Evolutionary conservation across 2,329 filamentous ascomycete species (phyloP), one percentile per base, ranked within the genome.

Genomic region (Aureobasidium sp.): DNA sequence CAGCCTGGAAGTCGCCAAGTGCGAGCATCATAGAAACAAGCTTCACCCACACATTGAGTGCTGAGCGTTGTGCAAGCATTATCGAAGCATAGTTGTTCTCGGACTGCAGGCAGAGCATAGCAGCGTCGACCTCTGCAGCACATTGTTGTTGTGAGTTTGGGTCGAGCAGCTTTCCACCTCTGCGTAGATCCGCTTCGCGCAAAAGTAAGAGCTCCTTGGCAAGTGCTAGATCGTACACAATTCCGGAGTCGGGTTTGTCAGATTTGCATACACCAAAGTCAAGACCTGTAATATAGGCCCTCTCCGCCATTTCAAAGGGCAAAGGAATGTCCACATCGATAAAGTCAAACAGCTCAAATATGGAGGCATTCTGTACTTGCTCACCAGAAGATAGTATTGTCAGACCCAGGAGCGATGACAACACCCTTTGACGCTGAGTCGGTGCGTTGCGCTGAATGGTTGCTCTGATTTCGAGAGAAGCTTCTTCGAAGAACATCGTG

Each of bases 331-430:
- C 76, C 10, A 85, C 68, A 56, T 87, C 83, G 66, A 93, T 79
- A 63, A 97, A 97, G 69, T 98, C 93, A 62, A 95, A 93, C 19
- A 97, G 77, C 59, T 96, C 90, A 63, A 97, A 95, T 6, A 97
- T 79, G 3, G 86, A 90, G 1, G 85, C 79, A 55, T 89, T 86
- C 24, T 75, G 72, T 32, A 86, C 73, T 4, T 81, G 74, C 51
- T 87, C 80, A 42, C 85, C 84, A 55, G 80, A 81, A 12, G 85
- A 79, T 16, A 83, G 73, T 10, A 80, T 75, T 6, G 88, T 81
- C 37, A 85, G 83, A 4, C 93, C 93, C 38, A 90, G 81, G n/a
- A 97, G 73, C 0, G 88, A 74, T 3, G 77, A 77, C 29, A 83
- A 69, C 12, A 76, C 71, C 48, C 69, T 70, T 37, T 73, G 71